Evolutionary conservation across 352 stramenopile genomes (phyloP).

Genomic region (Globisporangium polare): DNA sequence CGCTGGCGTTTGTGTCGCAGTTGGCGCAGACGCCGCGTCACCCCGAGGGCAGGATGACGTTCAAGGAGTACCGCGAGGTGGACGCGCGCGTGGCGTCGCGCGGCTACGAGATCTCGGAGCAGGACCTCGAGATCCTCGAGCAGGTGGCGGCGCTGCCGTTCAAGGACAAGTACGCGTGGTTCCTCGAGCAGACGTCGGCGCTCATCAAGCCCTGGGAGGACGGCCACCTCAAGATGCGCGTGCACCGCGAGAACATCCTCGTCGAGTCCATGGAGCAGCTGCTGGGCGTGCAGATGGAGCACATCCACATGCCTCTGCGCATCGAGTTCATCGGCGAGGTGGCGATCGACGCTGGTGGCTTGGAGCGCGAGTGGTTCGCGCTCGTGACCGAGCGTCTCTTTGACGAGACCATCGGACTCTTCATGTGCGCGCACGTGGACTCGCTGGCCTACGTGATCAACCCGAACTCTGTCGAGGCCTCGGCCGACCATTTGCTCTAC

Average conservation of each 20-base stretch:
- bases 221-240: slow-evolving; percentile 82
- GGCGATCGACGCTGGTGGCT: slow-evolving; percentile 85
- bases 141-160: slow-evolving; percentile 82
- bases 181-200: slow-evolving; percentile 77
- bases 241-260: slow-evolving; percentile 81
- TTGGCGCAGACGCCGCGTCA: slow-evolving; percentile 76
- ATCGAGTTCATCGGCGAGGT: slow-evolving; percentile 90
- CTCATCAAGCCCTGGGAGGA: slow-evolving; percentile 85
- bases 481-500: slow-evolving; percentile 96
- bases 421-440: slow-evolving; percentile 82
- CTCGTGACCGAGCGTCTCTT: slow-evolving; percentile 86
- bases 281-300: slow-evolving; percentile 79
- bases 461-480: slow-evolving; percentile 75
- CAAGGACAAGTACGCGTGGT: slow-evolving; percentile 88
- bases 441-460: slow-evolving; percentile 82
- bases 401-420: slow-evolving; percentile 83
- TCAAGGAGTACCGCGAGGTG: slow-evolving; percentile 87
- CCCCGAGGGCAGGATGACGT: slow-evolving; percentile 82
- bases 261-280: slow-evolving; percentile 86
- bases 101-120: slow-evolving; percentile 85
- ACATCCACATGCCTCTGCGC: slow-evolving; percentile 83
- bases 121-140: slow-evolving; percentile 84
- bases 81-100: slow-evolving; percentile 79
- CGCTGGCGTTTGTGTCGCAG: slow-evolving; percentile 84
- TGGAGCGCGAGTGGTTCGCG: slow-evolving; percentile 88